These are phyloP conservation scores for Sugiyamaella xylanicola DNA, from an alignment of 1,139 yeast genomes.

Conservation along the genomic window DNA sequence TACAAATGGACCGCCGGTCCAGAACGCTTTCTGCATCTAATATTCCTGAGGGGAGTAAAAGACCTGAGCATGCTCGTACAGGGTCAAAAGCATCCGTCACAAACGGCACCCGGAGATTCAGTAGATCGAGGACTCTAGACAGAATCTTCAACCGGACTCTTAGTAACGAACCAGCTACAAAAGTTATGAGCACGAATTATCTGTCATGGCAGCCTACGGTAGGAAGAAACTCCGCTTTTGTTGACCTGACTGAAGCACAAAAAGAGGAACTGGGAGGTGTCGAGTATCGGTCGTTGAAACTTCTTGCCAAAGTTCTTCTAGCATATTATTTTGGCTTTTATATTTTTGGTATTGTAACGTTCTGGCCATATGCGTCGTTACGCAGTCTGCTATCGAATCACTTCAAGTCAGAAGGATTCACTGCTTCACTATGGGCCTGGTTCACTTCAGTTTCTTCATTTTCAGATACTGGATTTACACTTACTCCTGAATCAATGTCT, in stretches of 20 bases:
- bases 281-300: slow-evolving; percentile 85
- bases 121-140: slow-evolving; percentile 34
- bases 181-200: slow-evolving; percentile 50
- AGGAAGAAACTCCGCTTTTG: slow-evolving; percentile 94
- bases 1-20: slow-evolving; percentile 6
- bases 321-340: slow-evolving; percentile 77
- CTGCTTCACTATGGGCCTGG: slow-evolving; percentile 91
- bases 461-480: slow-evolving; percentile 79
- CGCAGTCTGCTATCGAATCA: slow-evolving; percentile 48
- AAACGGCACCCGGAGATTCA: slow-evolving; percentile 7
- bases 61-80: neutral
- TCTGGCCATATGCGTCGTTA: slow-evolving; percentile 67
- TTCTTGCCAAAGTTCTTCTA: slow-evolving; percentile 67
- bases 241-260: slow-evolving; percentile 76
- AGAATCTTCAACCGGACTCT: slow-evolving; percentile 25
- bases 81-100: slow-evolving; percentile 1
- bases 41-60: neutral
- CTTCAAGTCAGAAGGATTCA: slow-evolving; percentile 57
- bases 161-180: slow-evolving; percentile 20
- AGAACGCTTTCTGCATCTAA: slow-evolving; percentile 9
- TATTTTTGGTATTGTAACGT: slow-evolving; percentile 56
- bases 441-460: slow-evolving; percentile 78
- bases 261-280: slow-evolving; percentile 96
- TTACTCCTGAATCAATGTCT: slow-evolving; percentile 77
- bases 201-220: slow-evolving; percentile 90